phyloP scores from a whole-genome alignment of 2,329 filamentous ascomycete species.

The Paecilomyces sp. region DNA sequence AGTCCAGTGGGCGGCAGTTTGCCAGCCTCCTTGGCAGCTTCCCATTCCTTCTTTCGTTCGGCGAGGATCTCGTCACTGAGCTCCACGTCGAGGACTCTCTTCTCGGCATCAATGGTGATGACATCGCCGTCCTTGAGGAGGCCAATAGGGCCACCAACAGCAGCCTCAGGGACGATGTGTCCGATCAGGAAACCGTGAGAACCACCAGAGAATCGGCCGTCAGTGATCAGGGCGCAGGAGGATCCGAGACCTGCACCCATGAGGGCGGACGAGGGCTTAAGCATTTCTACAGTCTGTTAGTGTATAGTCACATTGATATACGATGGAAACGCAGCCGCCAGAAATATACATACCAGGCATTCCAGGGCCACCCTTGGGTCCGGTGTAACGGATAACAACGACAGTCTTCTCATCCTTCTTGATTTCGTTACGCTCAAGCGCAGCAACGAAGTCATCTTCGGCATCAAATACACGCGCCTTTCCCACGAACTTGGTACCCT shows the following conservation, averaged over 20 bases:
- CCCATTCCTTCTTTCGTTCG: slow-evolving; percentile 54
- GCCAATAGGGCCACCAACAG: slow-evolving; percentile 77
- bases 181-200: slow-evolving; percentile 83
- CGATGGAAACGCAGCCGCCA: background rate
- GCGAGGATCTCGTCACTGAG: slow-evolving; percentile 60
- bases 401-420: slow-evolving; percentile 72
- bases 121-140: slow-evolving; percentile 74
- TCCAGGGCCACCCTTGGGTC: slow-evolving; percentile 65
- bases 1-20: slow-evolving; percentile 45
- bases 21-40: slow-evolving; percentile 34
- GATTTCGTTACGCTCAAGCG: slow-evolving; percentile 60
- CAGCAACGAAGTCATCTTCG: slow-evolving; percentile 62
- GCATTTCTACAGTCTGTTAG: slow-evolving; percentile 61
- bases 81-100: slow-evolving; percentile 58
- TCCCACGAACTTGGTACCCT: slow-evolving; percentile 60
- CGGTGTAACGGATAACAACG: slow-evolving; percentile 68
- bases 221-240: slow-evolving; percentile 65
- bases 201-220: slow-evolving; percentile 59
- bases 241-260: slow-evolving; percentile 66
- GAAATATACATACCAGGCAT: slow-evolving; percentile 46
- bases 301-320: slow-evolving; percentile 23
- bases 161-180: slow-evolving; percentile 80
- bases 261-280: slow-evolving; percentile 64
- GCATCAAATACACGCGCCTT: slow-evolving; percentile 64
- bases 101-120: slow-evolving; percentile 76